phyloP scores from a whole-genome alignment of 73 alveolate species.

The Symbiodinium pilosum region DNA sequence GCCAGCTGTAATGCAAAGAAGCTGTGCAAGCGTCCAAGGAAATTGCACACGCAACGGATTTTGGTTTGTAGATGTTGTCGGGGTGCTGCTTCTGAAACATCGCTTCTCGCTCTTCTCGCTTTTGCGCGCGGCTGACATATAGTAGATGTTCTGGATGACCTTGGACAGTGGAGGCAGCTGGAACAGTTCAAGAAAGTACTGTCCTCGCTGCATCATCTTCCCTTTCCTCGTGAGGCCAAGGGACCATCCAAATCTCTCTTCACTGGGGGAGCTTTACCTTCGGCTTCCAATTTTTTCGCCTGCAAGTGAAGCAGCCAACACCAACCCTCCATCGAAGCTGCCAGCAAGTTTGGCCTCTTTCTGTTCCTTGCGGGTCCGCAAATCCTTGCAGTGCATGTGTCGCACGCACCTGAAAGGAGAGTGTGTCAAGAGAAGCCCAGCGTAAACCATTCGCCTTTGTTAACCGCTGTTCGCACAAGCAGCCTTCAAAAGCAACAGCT shows the following conservation, averaged over 20 bases:
- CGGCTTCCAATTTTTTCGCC: conserved; percentile 91
- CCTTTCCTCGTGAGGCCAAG: neutral
- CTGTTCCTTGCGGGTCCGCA: conserved; percentile 71
- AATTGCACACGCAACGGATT: too few relatives aligned
- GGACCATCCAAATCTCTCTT: conserved; percentile 57
- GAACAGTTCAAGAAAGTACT: neutral
- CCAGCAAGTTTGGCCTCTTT: conserved; percentile 26
- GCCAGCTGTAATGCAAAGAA: too few relatives aligned
- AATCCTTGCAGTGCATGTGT: conserved; percentile 85
- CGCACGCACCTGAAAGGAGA: conserved; percentile 54
- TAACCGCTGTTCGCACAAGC: too few relatives aligned
- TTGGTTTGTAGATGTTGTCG: too few relatives aligned
- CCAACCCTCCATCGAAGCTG: too few relatives aligned
- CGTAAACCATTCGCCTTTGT: too few relatives aligned
- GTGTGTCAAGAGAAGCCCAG: too few relatives aligned
- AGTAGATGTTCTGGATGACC: conserved; percentile 94
- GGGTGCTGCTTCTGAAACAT: conserved; percentile 87
- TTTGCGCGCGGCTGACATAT: conserved; percentile 93
- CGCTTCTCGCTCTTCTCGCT: conserved; percentile 91
- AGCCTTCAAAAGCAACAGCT: too few relatives aligned
- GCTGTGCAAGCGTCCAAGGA: too few relatives aligned
- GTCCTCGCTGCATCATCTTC: neutral
- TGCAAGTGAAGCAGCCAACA: neutral
- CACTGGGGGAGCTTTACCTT: conserved; percentile 89
- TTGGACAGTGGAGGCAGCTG: neutral